phyloP scores from a whole-genome alignment of 108 stramenopile species.

The Cylindrotheca fusiformis region DNA sequence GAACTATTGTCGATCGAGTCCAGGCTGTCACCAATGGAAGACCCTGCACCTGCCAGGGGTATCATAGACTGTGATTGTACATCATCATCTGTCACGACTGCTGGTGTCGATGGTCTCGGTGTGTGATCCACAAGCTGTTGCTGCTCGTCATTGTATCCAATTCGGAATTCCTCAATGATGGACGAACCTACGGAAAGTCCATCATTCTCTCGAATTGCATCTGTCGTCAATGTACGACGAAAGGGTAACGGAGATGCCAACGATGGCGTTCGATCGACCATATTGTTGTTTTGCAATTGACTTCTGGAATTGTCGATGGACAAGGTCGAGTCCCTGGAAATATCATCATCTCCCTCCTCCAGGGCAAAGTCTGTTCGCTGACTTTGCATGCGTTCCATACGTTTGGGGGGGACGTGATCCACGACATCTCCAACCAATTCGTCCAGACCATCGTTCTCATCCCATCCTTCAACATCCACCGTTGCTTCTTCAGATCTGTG shows the following conservation, averaged over 20 bases:
- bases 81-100: background rate
- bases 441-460: background rate
- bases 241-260: background rate
- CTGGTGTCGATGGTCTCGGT: background rate
- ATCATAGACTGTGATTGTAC: conserved; percentile 9
- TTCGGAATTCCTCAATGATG: conserved; percentile 4
- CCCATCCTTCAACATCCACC: background rate
- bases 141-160: background rate
- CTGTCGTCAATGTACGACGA: background rate
- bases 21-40: conserved; percentile 7
- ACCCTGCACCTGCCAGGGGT: background rate
- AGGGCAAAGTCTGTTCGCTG: background rate
- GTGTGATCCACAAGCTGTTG: conserved; percentile 23
- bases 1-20: conserved; percentile 3
- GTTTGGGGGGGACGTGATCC: background rate
- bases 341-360: conserved; percentile 24
- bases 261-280: conserved; percentile 27
- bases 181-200: background rate
- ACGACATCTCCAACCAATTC: background rate
- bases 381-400: background rate
- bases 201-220: conserved; percentile 1
- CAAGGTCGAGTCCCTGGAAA: conserved; percentile 30
- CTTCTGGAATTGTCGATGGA: conserved; percentile 23
- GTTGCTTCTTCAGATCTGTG: background rate
- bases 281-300: conserved; percentile 1